Percentiles rank a stretch among this genome's conserved stretches.
These are phyloP conservation scores for Pachyrhizus erosus DNA, from an alignment of 306 rosid species.

Conservation along the genomic window DNA sequence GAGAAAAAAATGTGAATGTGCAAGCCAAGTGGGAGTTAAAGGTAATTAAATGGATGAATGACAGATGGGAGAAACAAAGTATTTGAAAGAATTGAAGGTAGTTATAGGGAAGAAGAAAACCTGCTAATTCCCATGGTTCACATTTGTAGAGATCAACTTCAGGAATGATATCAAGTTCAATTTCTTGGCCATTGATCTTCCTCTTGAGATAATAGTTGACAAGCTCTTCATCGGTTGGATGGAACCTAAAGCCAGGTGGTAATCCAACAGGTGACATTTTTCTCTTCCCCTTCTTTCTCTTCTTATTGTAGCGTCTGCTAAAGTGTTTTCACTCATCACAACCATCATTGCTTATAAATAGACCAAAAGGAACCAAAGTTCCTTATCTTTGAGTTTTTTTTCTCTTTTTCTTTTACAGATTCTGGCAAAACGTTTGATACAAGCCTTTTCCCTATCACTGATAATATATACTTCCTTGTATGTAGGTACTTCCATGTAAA, in stretches of 20 bases:
- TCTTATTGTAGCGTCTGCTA: conserved; percentile 29
- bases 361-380: conserved; percentile 60
- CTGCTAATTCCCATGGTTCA: conserved; percentile 99
- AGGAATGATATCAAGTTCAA: conserved; percentile 97
- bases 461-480: conserved; percentile 40
- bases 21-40: background rate
- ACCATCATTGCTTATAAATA: conserved; percentile 55
- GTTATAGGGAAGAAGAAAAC: conserved; percentile 40
- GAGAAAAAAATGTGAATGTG: conserved; percentile 10
- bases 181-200: conserved; percentile 89
- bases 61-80: background rate
- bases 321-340: conserved; percentile 48
- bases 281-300: background rate
- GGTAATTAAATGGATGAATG: background rate
- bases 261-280: conserved; percentile 93
- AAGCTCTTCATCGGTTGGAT: conserved; percentile 98
- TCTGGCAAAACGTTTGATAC: conserved; percentile 86
- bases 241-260: conserved; percentile 99
- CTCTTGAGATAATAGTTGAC: conserved; percentile 94
- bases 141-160: conserved; percentile 99
- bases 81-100: background rate
- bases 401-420: conserved; percentile 76
- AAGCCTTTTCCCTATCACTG: conserved; percentile 59
- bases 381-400: conserved; percentile 74
- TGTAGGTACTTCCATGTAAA: conserved; percentile 21